These are phyloP conservation scores for Aspergillus taichungensis DNA, from an alignment of 495 filamentous ascomycete species.

Conservation along the genomic window DNA sequence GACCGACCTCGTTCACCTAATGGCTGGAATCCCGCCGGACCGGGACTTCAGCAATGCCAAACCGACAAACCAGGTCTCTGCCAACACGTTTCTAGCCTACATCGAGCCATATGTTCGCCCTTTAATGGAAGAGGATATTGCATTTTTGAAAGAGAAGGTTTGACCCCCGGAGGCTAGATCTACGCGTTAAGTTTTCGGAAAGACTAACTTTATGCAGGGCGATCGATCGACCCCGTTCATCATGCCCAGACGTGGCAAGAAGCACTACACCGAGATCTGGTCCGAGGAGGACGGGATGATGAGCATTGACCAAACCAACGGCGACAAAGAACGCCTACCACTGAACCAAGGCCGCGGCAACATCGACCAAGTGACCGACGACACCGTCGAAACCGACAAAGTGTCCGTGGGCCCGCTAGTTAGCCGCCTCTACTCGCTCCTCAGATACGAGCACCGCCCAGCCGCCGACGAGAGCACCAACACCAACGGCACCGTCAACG, in stretches of 20 bases:
- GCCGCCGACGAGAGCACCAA: constrained; percentile 41
- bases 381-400: constrained; percentile 75
- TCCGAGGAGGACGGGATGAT: constrained; percentile 81
- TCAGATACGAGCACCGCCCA: constrained; percentile 73
- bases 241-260: constrained; percentile 77
- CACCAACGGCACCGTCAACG: constrained; percentile 47
- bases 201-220: constrained; percentile 40
- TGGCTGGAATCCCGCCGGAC: constrained; percentile 81
- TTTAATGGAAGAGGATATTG: constrained; percentile 88
- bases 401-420: constrained; percentile 83
- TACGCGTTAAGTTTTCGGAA: neutral
- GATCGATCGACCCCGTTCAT: constrained; percentile 76
- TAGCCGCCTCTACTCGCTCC: constrained; percentile 68
- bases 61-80: constrained; percentile 84
- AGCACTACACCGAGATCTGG: constrained; percentile 83
- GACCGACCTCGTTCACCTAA: constrained; percentile 70
- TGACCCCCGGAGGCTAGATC: constrained; percentile 5
- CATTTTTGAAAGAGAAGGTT: constrained; percentile 78
- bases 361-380: constrained; percentile 79
- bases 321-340: constrained; percentile 53
- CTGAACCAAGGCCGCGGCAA: constrained; percentile 76
- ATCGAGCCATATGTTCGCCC: constrained; percentile 86
- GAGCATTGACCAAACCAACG: constrained; percentile 51
- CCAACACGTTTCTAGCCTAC: constrained; percentile 78
- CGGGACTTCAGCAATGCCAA: constrained; percentile 93